A percentile compares a stretch with the other conserved stretches of the same genome.
Conservation (phyloP, 1,284 basidiomycete species). For the Sporisorium reilianum region DNA sequence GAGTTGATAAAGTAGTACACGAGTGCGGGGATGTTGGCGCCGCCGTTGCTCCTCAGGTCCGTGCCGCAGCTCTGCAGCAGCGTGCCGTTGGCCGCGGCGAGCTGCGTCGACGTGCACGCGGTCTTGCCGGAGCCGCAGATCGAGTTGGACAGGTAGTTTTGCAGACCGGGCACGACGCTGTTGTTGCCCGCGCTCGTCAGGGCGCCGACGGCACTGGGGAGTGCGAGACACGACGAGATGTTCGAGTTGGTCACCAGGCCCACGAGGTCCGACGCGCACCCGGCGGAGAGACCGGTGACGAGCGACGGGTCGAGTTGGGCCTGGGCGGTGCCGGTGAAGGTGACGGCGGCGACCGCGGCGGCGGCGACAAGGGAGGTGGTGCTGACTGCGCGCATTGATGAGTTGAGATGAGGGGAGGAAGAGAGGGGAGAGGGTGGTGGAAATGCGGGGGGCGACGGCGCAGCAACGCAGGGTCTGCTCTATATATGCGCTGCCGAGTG, state of each 20-base stretch:
- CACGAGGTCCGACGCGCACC: constrained; percentile 29
- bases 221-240: constrained; percentile 41
- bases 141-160: constrained; percentile 25
- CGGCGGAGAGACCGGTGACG: constrained; percentile 42
- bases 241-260: constrained; percentile 39
- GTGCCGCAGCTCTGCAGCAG: constrained; percentile 34
- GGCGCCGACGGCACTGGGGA: constrained; percentile 37
- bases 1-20: constrained; percentile 43
- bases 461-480: no score
- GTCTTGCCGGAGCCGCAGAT: constrained; percentile 35
- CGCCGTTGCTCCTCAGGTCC: constrained; percentile 19
- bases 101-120: constrained; percentile 20
- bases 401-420: not conserved
- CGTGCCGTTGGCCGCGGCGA: constrained; percentile 32
- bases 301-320: constrained; percentile 49
- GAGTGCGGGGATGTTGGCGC: constrained; percentile 31
- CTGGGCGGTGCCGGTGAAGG: constrained; percentile 15
- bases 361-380: constrained; percentile 24
- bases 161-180: constrained; percentile 34
- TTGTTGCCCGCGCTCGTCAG: constrained; percentile 32
- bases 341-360: constrained; percentile 15
- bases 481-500: no score
- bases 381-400: constrained; percentile 22
- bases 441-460: not conserved
- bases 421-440: not conserved